Conservation (phyloP, 345 rosid genomes). For the Populus euphratica region DNA sequence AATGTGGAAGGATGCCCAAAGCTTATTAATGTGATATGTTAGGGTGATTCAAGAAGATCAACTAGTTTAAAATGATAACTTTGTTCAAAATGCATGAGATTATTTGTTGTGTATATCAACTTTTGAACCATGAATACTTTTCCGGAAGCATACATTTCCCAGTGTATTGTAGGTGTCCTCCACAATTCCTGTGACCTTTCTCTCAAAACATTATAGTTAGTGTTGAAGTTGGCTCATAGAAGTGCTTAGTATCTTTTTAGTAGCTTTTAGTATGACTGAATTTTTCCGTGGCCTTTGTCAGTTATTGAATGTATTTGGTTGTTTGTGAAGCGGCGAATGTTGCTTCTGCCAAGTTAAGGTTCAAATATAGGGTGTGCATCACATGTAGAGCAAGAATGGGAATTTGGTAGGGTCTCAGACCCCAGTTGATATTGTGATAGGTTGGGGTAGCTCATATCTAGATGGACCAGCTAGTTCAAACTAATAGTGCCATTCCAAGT, state of each 20-base stretch:
- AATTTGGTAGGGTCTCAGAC: background rate
- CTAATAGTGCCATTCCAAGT: background rate
- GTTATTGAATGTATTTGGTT: background rate
- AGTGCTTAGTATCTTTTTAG: background rate
- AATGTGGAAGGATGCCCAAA: background rate
- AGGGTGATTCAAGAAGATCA: background rate
- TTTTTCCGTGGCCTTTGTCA: background rate
- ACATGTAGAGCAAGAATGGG: background rate
- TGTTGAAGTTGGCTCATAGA: background rate
- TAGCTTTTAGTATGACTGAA: background rate
- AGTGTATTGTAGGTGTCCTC: background rate
- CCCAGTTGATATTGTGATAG: background rate
- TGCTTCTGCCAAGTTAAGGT: background rate
- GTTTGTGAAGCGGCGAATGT: background rate
- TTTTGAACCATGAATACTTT: background rate
- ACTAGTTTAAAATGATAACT: background rate
- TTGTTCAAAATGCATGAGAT: background rate
- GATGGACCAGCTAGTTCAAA: background rate
- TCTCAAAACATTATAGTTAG: background rate
- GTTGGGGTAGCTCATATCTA: background rate
- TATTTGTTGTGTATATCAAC: background rate
- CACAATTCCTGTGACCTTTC: background rate
- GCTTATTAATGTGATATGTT: background rate
- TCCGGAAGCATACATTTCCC: background rate
- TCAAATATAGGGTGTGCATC: background rate